Percentiles rank a stretch among this genome's conserved stretches.
phyloP scores from a whole-genome alignment of 768 basidiomycete species.

The Mycena epipterygia region DNA sequence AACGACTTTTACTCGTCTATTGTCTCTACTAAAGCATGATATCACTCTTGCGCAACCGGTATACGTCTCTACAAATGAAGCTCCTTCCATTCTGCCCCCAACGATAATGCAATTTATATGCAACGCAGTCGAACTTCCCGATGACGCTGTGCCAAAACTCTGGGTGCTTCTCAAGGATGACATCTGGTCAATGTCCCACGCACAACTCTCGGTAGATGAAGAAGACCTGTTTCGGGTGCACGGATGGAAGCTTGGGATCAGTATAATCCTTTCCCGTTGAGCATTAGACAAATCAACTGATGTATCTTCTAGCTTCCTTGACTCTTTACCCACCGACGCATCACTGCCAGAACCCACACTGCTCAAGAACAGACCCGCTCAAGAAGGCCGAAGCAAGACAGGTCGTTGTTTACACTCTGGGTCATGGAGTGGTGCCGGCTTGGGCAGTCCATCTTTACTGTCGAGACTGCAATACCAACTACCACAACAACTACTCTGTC shows the following conservation, averaged over 20 bases:
- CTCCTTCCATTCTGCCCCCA: neutral
- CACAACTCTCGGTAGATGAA: neutral
- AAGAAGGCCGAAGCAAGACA: constrained; percentile 38
- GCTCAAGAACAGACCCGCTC: neutral
- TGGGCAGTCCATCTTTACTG: constrained; percentile 41
- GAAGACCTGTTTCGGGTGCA: neutral
- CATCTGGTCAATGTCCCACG: neutral
- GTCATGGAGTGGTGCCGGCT: constrained; percentile 39
- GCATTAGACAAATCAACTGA: neutral
- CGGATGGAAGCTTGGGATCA: constrained; percentile 3
- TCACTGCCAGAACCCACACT: neutral
- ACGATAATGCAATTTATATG: neutral
- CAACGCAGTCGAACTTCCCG: neutral
- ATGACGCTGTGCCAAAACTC: neutral
- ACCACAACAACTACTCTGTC: constrained; percentile 41
- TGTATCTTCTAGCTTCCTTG: neutral
- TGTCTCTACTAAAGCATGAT: constrained; percentile 8
- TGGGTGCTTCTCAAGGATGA: neutral
- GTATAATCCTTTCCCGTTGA: too few relatives aligned
- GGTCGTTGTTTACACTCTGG: constrained; percentile 34
- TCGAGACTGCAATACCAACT: constrained; percentile 38
- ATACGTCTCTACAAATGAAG: neutral
- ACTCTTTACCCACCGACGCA: constrained; percentile 9
- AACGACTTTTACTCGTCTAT: neutral
- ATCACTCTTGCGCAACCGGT: neutral